phyloP scores from a whole-genome alignment of 495 filamentous ascomycete species.

The Glonium stellatum region DNA sequence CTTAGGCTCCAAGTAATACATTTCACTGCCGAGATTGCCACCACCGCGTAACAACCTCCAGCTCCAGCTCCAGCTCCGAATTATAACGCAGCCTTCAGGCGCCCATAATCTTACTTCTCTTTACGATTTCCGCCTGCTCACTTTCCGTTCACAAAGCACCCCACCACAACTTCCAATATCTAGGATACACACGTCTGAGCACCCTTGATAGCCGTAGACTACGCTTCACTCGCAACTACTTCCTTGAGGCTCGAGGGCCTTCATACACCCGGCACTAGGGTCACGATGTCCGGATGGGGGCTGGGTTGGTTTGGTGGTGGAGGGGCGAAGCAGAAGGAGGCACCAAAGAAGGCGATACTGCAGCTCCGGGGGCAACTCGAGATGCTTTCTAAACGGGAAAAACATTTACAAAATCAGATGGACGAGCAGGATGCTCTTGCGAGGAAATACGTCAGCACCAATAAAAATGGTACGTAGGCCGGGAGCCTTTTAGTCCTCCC shows the following conservation, averaged over 20 bases:
- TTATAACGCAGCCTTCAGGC: neutral
- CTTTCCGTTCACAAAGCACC: neutral
- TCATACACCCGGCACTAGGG: neutral
- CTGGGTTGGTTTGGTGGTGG: conserved; percentile 33
- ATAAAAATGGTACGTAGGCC: conserved; percentile 74
- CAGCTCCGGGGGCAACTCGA: conserved; percentile 80
- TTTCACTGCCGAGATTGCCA: neutral
- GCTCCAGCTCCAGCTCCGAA: neutral
- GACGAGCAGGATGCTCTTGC: conserved; percentile 87
- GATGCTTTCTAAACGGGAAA: conserved; percentile 96
- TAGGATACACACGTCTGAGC: neutral
- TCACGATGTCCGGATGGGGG: conserved; percentile 36
- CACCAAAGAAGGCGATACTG: conserved; percentile 94
- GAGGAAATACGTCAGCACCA: conserved; percentile 80
- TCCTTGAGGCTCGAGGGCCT: neutral
- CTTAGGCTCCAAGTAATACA: neutral
- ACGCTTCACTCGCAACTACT: neutral
- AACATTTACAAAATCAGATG: conserved; percentile 83
- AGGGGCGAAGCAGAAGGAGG: conserved; percentile 80
- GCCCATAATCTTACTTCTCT: neutral
- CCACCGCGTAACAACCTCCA: neutral
- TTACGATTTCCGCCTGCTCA: neutral
- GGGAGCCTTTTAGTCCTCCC: too few relatives aligned
- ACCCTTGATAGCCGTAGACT: conserved; percentile 2
- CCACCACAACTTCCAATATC: neutral